phyloP scores from a whole-genome alignment of 805 yeast species.

The Candida silvatica region DNA sequence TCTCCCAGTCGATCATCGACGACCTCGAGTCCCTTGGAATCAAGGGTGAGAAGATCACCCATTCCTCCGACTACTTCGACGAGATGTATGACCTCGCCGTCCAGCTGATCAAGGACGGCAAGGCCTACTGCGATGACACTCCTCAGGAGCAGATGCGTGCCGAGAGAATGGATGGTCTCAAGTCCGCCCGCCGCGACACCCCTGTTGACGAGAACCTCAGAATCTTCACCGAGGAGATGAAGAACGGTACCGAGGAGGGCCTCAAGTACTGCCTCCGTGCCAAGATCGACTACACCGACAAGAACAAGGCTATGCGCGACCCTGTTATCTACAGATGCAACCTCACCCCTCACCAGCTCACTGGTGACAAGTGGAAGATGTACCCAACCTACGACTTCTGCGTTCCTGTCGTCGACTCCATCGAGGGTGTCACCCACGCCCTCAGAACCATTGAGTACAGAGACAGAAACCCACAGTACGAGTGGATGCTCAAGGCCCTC shows the following conservation, averaged over 20 bases:
- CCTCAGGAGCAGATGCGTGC: slow-evolving; percentile 94
- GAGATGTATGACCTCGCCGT: slow-evolving; percentile 83
- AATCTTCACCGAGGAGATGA: slow-evolving; percentile 87
- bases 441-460: slow-evolving; percentile 97
- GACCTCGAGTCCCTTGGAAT: slow-evolving; percentile 87
- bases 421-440: slow-evolving; percentile 98
- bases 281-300: slow-evolving; percentile 84
- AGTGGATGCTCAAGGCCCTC: slow-evolving; percentile 85
- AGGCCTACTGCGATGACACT: slow-evolving; percentile 97
- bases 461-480: slow-evolving; percentile 97
- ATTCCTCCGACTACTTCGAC: slow-evolving; percentile 90
- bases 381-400: slow-evolving; percentile 99
- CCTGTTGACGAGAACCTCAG: slow-evolving; percentile 84
- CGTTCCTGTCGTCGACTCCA: slow-evolving; percentile 90
- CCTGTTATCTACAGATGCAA: slow-evolving; percentile 98
- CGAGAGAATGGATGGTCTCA: slow-evolving; percentile 96
- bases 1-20: slow-evolving; percentile 88
- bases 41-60: slow-evolving; percentile 82
- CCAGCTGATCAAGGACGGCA: slow-evolving; percentile 86
- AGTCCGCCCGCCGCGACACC: slow-evolving; percentile 88
- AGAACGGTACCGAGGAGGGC: slow-evolving; percentile 88
- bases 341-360: slow-evolving; percentile 95
- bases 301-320: slow-evolving; percentile 93
- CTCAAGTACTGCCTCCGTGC: slow-evolving; percentile 92
- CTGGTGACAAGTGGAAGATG: slow-evolving; percentile 88